These are phyloP conservation scores for Penicillium sclerotiorum DNA, from an alignment of 2,329 filamentous ascomycete species.

Conservation along the genomic window DNA sequence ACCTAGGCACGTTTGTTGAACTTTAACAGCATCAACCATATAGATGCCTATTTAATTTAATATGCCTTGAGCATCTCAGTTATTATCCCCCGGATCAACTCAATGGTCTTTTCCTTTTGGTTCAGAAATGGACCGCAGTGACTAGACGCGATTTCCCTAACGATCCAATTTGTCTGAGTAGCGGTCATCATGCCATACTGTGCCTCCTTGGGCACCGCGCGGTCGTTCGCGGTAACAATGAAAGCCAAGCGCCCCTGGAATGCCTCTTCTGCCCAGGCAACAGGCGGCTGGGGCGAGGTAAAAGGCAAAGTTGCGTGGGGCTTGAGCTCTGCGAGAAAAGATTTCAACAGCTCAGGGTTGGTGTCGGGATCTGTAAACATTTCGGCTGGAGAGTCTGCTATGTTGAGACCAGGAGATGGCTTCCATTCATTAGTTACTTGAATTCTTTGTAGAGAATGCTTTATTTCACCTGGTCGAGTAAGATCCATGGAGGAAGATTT, in stretches of 20 bases:
- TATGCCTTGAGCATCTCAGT: not conserved
- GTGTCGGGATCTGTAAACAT: constrained; percentile 20
- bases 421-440: not conserved
- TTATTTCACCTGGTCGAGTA: constrained; percentile 24
- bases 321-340: constrained; percentile 14
- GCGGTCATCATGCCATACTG: constrained; percentile 29
- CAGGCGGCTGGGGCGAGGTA: constrained; percentile 23
- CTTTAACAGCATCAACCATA: too few relatives aligned
- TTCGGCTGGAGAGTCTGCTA: constrained; percentile 13
- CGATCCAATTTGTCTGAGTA: constrained; percentile 24
- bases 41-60: too few relatives aligned
- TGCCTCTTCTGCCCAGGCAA: constrained; percentile 29
- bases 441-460: not conserved
- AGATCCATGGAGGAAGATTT: constrained; percentile 25
- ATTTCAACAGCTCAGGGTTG: not conserved
- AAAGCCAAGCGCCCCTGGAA: constrained; percentile 23
- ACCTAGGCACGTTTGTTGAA: too few relatives aligned
- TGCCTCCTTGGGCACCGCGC: constrained; percentile 24
- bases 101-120: not conserved
- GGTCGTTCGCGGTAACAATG: constrained; percentile 25
- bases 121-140: constrained; percentile 8
- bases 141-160: constrained; percentile 12
- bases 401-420: constrained; percentile 16
- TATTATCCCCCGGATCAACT: constrained; percentile 1
- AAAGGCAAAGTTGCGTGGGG: constrained; percentile 28